phyloP scores from a whole-genome alignment of 1,284 basidiomycete genomes.

The Austroboletus niveus region DNA sequence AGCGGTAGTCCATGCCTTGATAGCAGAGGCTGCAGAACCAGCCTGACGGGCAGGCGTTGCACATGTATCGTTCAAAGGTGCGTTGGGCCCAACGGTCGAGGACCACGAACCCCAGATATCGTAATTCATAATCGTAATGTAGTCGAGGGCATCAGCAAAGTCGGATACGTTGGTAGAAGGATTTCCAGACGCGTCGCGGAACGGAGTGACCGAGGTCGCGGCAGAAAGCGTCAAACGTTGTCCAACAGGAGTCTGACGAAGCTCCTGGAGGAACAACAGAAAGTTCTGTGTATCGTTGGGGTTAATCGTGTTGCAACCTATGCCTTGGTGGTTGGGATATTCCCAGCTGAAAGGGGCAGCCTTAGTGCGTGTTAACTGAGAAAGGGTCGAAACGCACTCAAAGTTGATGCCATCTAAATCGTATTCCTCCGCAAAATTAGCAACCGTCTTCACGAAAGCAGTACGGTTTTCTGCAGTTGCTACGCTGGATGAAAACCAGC shows the following conservation, averaged over 20 bases:
- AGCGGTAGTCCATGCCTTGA: conserved; percentile 59
- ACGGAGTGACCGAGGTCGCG: conserved; percentile 56
- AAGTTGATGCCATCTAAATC: conserved; percentile 26
- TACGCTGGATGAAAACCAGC: conserved; percentile 69
- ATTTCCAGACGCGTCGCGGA: conserved; percentile 47
- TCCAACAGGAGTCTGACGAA: conserved; percentile 42
- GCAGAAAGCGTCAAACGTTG: conserved; percentile 54
- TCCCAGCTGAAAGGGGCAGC: conserved; percentile 38
- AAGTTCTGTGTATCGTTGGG: conserved; percentile 42
- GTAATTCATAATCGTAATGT: conserved; percentile 73
- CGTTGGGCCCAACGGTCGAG: conserved; percentile 57
- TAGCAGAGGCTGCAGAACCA: conserved; percentile 62
- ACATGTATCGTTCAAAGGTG: conserved; percentile 65
- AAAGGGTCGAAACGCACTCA: conserved; percentile 15
- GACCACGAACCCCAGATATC: conserved; percentile 64
- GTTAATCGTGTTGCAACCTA: conserved; percentile 44
- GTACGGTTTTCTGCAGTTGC: conserved; percentile 56
- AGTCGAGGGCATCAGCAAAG: conserved; percentile 48
- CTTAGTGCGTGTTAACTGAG: conserved; percentile 3
- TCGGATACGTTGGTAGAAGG: conserved; percentile 54
- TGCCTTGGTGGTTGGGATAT: conserved; percentile 48
- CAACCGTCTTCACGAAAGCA: conserved; percentile 67
- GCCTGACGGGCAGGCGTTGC: conserved; percentile 48
- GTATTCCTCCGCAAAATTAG: conserved; percentile 57
- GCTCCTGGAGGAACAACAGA: conserved; percentile 47